A percentile compares a stretch with the other conserved stretches of the same genome.
These are phyloP conservation scores for Zizania latifolia DNA, from an alignment of 176 grass and related monocot genomes.

Conservation along the genomic window DNA sequence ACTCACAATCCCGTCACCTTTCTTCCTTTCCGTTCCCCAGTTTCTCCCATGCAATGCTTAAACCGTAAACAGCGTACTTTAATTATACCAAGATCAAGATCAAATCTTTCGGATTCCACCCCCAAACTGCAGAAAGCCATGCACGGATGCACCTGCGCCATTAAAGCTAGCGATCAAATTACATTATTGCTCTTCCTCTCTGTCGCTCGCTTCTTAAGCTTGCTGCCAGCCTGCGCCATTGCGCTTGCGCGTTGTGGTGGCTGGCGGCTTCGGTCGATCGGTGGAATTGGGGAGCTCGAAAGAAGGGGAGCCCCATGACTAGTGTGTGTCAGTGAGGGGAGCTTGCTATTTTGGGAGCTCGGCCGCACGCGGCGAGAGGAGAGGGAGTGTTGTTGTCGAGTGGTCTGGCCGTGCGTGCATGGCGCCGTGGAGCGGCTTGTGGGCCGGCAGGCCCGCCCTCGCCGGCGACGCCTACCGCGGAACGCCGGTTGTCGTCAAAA, in stretches of 20 bases:
- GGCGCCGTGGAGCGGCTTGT: conserved; percentile 59
- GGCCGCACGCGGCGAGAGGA: neutral
- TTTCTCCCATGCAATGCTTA: too few species aligned
- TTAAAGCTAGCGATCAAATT: neutral
- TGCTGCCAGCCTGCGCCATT: neutral
- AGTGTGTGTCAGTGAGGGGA: neutral
- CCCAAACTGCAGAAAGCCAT: neutral
- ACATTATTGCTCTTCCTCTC: neutral
- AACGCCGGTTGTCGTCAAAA: conserved; percentile 81
- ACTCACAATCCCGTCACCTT: too few species aligned
- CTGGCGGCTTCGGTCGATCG: neutral
- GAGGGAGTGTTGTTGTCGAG: neutral
- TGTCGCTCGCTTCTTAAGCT: neutral
- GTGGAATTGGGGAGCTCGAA: conserved; percentile 28
- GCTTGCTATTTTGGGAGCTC: conserved; percentile 33
- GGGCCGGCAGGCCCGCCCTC: conserved; percentile 16
- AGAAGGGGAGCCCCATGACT: conserved; percentile 26
- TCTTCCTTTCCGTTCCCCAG: too few species aligned
- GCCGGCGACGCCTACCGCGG: conserved; percentile 35
- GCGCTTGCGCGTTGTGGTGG: neutral
- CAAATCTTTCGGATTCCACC: neutral
- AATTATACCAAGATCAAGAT: neutral
- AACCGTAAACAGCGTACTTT: too few species aligned
- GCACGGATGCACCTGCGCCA: neutral
- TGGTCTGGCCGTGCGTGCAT: conserved; percentile 23